Base-by-base conservation (phyloP, 1,284 basidiomycete genomes). In the Fomitopsis pinicola region DNA sequence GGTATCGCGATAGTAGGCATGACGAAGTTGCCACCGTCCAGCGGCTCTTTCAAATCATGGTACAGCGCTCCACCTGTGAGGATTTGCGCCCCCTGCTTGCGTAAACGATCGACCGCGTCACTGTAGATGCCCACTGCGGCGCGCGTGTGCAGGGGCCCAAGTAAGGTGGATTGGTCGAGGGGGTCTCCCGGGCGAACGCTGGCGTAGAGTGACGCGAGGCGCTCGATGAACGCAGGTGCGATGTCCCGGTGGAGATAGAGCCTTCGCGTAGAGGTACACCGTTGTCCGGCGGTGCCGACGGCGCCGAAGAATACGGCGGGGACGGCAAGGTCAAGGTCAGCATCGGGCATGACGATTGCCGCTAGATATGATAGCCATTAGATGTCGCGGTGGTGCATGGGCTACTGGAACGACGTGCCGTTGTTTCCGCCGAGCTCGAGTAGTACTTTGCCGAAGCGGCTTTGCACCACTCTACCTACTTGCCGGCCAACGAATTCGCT, bases 351-450 rank as follows among this genome's bases (percentile, higher is more conserved):
- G 62, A 98, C 84, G 68, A 97, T 89, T 42, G 94, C 88, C 61
- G 95, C 94, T 91, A 35, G 68, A 64, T 64, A 54, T 5, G 30
- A 33, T 33, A 33, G 30, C 8, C 8, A 57, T 36, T 30, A 26
- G n/a, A 19, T 36, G 55, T 38, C 14, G n/a, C 55, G 28, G 55
- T 40, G 30, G 33, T 28, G 44, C 19, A 44, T 35, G 12, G 40
- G 0, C 22, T 22, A 26, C 26, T 12, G 48, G 3, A 14, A 38
- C 40, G n/a, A 45, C 69, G 40, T 71, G 90, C 89, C 90, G 71
- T 97, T 97, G 77, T 98, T 98, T 42, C 96, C 96, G n/a, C 95
- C 95, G 10, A 98, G 81, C 73, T 98, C 96, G 36, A 98, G 82
- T 44, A 97, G 85, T 40, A 87, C 80, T 78, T 97, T 92, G 53